phyloP scores from a whole-genome alignment of 768 basidiomycete species.

The Psilocybe subaeruginosa region DNA sequence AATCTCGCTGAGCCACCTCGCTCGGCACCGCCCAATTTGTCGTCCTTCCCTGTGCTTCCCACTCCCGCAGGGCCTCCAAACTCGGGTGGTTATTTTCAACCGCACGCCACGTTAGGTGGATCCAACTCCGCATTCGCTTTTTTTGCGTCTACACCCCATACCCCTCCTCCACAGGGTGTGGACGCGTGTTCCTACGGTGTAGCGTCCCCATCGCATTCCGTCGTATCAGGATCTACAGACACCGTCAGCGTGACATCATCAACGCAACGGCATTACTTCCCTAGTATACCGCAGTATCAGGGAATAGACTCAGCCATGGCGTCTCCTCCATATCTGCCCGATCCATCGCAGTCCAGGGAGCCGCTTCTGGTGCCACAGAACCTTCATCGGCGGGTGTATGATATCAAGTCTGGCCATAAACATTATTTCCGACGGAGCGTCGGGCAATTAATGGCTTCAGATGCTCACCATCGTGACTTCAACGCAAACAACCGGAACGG shows the following conservation, averaged over 20 bases:
- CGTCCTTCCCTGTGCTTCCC: constrained; percentile 2
- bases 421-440: constrained; percentile 15
- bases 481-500: too few relatives aligned
- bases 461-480: not conserved
- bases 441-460: not conserved
- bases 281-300: constrained; percentile 12
- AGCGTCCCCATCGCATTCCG: constrained; percentile 11
- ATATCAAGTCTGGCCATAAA: constrained; percentile 7
- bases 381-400: constrained; percentile 15
- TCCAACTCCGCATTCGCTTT: not conserved
- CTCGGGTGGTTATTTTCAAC: constrained; percentile 7
- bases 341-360: too few relatives aligned
- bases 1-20: constrained; percentile 12
- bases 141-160: not conserved
- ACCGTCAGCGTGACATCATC: not conserved
- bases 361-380: not conserved
- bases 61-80: not conserved
- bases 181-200: constrained; percentile 13
- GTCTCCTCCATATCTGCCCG: not conserved
- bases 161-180: not conserved
- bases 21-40: constrained; percentile 14
- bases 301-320: constrained; percentile 13
- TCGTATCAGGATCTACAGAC: constrained; percentile 1
- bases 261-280: constrained; percentile 5
- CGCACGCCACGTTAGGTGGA: not conserved